phyloP scores from a whole-genome alignment of 1,284 basidiomycete species.

The Trichosporon coremiiforme region DNA sequence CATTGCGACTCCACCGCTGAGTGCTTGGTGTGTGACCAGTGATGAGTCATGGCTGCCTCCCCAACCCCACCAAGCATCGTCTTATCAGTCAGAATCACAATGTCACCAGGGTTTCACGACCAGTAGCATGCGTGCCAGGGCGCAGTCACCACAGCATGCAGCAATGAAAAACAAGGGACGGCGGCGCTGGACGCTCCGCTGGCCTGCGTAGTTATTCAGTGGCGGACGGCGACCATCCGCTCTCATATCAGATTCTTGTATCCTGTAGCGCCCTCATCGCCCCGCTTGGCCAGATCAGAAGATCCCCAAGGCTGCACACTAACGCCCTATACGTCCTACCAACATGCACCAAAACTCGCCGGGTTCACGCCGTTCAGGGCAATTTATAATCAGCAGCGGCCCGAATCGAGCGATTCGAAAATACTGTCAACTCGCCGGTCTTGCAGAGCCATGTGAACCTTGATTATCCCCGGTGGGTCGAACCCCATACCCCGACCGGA shows the following conservation, averaged over 20 bases:
- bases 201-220: background rate
- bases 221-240: slow-evolving; percentile 9
- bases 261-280: background rate
- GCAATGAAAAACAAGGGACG: background rate
- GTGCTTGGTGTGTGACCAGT: too few species aligned
- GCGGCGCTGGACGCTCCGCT: too few species aligned
- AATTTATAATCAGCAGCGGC: background rate
- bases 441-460: background rate
- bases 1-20: background rate
- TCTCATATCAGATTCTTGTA: background rate
- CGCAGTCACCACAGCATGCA: background rate
- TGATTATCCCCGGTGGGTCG: background rate
- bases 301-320: slow-evolving; percentile 7
- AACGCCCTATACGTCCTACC: too few species aligned
- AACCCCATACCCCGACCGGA: background rate
- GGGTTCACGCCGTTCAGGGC: background rate
- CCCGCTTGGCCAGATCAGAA: background rate
- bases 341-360: background rate
- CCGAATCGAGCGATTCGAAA: slow-evolving; percentile 6
- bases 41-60: background rate
- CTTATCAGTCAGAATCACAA: background rate
- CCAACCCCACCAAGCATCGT: background rate
- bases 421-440: background rate
- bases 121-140: background rate
- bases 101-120: background rate